Evolutionary conservation across 805 yeast species (phyloP), one percentile per base, ranked within the genome.

Genomic region (Tetrapisispora nanseiensis): DNA sequence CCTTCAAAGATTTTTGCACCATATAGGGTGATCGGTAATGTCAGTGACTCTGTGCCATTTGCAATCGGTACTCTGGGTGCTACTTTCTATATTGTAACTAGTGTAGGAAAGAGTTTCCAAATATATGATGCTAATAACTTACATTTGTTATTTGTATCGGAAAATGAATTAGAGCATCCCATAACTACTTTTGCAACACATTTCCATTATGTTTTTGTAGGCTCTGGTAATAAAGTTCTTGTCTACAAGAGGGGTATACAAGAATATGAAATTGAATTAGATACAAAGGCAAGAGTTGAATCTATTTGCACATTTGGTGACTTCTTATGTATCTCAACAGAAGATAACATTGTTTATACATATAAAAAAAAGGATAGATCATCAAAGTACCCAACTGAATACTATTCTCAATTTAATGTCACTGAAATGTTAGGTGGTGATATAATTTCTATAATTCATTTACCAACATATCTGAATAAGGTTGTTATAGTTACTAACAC

Each of bases 401-500:
- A 73, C 42, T 82, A 87, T 62, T 78, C 95, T 4, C 68, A 78
- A 13, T 62, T 89, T 39, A 63, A 66, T 33, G 57, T 78, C 39
- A 75, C 80, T 22, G 62, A 71, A n/a, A 62, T 80, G 13, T 56
- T 53, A 43, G 80, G 82, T 49, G 96, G 95, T 19, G 72, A 70
- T 7, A 72, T 92, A 15, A 80, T 82, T 10, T 41, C 51, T 5
- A 20, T 61, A 3, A 33, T 76, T 10, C 99, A 92, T 61, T 81
- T 90, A 39, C 89, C 97, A 24, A 90, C 99, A 0, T 89, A 90
- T 58, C 63, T 94, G 55, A 92, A 92, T 68, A 92, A 92, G 58
- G 67, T 94, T 22, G 80, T 83, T 1, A 78, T 90, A 24, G 85
- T 89, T n/a, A 85, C 97, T 1, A 69, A 80, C 4, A 61, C 74